Base-by-base conservation (phyloP, 2,329 filamentous ascomycete species). In the Fusarium equiseti region DNA sequence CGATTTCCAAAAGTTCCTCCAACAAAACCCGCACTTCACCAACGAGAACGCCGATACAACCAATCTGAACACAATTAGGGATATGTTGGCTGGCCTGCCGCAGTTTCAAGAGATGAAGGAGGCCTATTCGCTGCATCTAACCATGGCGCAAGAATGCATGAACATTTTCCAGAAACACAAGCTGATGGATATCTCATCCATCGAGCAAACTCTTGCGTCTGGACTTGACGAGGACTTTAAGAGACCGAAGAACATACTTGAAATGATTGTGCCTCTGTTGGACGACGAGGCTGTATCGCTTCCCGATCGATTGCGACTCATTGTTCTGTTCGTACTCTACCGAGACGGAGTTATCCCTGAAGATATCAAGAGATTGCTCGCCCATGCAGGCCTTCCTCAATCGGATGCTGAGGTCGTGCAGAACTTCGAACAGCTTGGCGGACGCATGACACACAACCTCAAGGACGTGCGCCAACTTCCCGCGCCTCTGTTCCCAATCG, bases 101-200 rank as follows among this genome's bases (percentile, higher is more conserved):
- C 93, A 98, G 77, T 99, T 98, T 77, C 93, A 97, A 76, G 92
- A 97, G 80, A 93, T 96, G 86, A 98, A 98, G 80, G 94, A 97
- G 77, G 91, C 93, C 3, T 99, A 98, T 80, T 96, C 95, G 0
- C 84, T 99, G 57, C 96, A 99, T 81, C 85, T 99, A 44, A 95
- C 91, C 73, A 98, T 99, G 95, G 96, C 96, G 3, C 92, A 98
- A 78, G 94, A 97, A 78, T 97, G 94, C 79, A 98, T 98, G 95
- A 94, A 94, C 74, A 89, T 92, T 40, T 99, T 99, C 75, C 91
- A 97, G 78, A 84, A 89, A 55, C 89, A 91, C 78, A 97, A 97
- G 77, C 85, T 99, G 9, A 87, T 92, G 9, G 96, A 99, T 76
- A 86, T 98, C 62, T 94, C 94, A 15, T 91, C 92, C 0, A 88